phyloP scores from a whole-genome alignment of 495 filamentous ascomycete genomes.

The Aspergillus sclerotiicarbonarius region DNA sequence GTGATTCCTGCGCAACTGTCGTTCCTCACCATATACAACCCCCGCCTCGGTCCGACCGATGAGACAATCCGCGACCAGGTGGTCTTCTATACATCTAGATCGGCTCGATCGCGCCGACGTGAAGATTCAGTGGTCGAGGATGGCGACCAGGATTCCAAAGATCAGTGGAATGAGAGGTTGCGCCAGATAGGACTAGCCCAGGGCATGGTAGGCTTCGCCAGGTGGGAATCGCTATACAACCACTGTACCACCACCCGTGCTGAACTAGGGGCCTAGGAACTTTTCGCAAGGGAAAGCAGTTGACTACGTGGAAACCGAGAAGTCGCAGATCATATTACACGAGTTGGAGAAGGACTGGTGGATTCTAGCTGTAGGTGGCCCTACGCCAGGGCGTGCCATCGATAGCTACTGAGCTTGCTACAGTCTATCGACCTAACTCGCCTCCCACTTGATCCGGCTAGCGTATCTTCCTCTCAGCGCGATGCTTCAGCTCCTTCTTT shows the following conservation, averaged over 20 bases:
- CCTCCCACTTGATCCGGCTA: constrained; percentile 30
- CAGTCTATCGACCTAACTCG: constrained; percentile 76
- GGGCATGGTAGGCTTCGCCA: constrained; percentile 92
- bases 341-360: constrained; percentile 92
- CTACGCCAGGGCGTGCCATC: constrained; percentile 18
- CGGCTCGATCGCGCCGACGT: constrained; percentile 29
- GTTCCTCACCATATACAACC: constrained; percentile 93
- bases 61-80: constrained; percentile 88
- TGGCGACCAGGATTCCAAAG: constrained; percentile 57
- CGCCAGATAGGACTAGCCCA: constrained; percentile 96
- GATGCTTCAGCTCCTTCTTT: constrained; percentile 27
- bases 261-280: constrained; percentile 46
- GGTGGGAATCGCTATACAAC: constrained; percentile 40
- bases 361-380: constrained; percentile 71
- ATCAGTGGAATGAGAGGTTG: constrained; percentile 75
- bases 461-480: constrained; percentile 20
- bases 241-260: constrained; percentile 1
- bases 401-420: constrained; percentile 20
- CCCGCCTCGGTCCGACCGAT: constrained; percentile 80
- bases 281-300: constrained; percentile 76
- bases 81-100: constrained; percentile 74
- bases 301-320: constrained; percentile 88
- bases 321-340: constrained; percentile 74
- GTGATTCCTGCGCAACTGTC: constrained; percentile 78
- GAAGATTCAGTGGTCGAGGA: constrained; percentile 40